These are phyloP conservation scores for Malus hybrid DNA, from an alignment of 331 rosid genomes.

Conservation along the genomic window DNA sequence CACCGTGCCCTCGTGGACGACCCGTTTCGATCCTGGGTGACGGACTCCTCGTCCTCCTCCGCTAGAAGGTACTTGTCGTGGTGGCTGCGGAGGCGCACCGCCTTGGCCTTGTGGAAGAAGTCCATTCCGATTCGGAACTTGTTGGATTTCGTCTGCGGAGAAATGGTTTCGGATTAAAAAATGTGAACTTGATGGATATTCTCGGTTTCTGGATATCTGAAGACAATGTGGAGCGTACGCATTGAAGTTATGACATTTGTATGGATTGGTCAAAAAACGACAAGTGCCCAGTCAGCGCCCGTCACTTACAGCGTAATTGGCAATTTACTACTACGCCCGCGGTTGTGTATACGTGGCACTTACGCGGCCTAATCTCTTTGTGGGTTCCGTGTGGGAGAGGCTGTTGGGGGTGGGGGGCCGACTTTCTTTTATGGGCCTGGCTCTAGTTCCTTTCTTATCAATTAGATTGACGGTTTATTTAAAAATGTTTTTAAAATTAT, in stretches of 20 bases:
- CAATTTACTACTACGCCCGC: background rate
- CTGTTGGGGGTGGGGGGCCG: background rate
- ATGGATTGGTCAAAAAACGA: background rate
- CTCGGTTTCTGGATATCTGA: background rate
- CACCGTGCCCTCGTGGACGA: slow-evolving; percentile 37
- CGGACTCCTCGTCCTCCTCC: slow-evolving; percentile 43
- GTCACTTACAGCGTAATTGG: background rate
- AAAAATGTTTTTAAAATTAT: too few relatives aligned
- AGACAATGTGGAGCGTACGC: background rate
- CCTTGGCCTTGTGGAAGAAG: slow-evolving; percentile 36
- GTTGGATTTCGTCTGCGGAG: slow-evolving; percentile 6
- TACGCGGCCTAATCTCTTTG: background rate
- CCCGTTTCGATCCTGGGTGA: slow-evolving; percentile 36
- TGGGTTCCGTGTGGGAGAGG: background rate
- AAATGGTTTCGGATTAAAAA: background rate
- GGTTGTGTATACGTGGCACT: background rate
- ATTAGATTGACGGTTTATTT: too few relatives aligned
- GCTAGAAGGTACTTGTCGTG: slow-evolving; percentile 41
- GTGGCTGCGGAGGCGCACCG: slow-evolving; percentile 40
- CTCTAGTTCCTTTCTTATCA: background rate
- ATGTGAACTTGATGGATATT: background rate
- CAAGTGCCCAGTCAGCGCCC: background rate
- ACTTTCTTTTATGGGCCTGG: background rate
- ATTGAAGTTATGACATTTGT: background rate
- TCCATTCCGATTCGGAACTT: slow-evolving; percentile 28